Conservation (phyloP, 306 rosid species). For the Dicorynia guianensis region DNA sequence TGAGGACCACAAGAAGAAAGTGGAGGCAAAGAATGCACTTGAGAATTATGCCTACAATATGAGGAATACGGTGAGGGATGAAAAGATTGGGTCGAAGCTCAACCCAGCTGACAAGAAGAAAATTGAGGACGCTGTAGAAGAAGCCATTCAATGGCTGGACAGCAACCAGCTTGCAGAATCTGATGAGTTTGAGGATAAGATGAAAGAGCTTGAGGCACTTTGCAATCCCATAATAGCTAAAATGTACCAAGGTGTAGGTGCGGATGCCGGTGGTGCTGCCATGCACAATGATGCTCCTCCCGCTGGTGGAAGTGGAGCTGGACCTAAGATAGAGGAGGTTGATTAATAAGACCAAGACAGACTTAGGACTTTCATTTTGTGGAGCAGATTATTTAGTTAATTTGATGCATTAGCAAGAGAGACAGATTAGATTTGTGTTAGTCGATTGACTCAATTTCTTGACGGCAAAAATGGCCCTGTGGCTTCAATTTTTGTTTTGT, state of each 20-base stretch:
- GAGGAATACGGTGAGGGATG: constrained; percentile 19
- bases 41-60: not conserved
- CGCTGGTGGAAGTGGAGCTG: constrained; percentile 28
- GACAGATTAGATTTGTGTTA: too few relatives aligned
- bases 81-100: not conserved
- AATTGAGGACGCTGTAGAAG: not conserved
- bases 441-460: too few relatives aligned
- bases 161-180: constrained; percentile 6
- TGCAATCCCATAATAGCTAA: not conserved
- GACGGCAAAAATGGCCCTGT: too few relatives aligned
- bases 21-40: constrained; percentile 20
- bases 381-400: too few relatives aligned
- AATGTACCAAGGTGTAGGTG: constrained; percentile 3
- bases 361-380: too few relatives aligned
- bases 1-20: constrained; percentile 36
- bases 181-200: constrained; percentile 14
- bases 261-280: constrained; percentile 3
- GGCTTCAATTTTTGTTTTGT: too few relatives aligned
- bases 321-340: constrained; percentile 53
- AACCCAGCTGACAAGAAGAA: not conserved
- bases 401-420: too few relatives aligned
- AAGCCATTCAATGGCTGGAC: not conserved
- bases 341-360: constrained; percentile 8
- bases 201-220: constrained; percentile 6
- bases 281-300: constrained; percentile 36